phyloP scores from a whole-genome alignment of 2,329 filamentous ascomycete genomes.

The Aspergillus sp. region DNA sequence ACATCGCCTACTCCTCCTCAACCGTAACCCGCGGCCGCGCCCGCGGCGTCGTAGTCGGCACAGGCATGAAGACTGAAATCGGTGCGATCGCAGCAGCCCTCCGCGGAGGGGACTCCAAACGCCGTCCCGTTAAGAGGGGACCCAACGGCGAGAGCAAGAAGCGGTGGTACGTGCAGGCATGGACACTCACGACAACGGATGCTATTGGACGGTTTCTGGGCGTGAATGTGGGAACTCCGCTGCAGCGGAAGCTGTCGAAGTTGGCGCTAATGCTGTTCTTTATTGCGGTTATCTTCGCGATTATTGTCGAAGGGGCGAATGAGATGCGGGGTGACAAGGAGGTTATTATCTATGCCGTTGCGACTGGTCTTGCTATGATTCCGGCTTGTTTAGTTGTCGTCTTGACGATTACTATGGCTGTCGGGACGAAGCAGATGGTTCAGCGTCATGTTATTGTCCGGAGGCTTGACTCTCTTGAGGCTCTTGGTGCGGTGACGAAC shows the following conservation, averaged over 20 bases:
- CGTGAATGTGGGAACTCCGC: slow-evolving; percentile 61
- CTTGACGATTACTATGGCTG: slow-evolving; percentile 61
- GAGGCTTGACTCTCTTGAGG: slow-evolving; percentile 52
- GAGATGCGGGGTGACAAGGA: slow-evolving; percentile 48
- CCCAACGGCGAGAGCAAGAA: slow-evolving; percentile 45
- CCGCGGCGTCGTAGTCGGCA: slow-evolving; percentile 54
- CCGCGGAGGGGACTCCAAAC: slow-evolving; percentile 51
- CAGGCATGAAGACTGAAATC: slow-evolving; percentile 58
- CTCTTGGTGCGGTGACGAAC: slow-evolving; percentile 56
- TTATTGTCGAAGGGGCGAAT: slow-evolving; percentile 63
- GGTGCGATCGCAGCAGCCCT: slow-evolving; percentile 60
- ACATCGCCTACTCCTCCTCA: slow-evolving; percentile 57
- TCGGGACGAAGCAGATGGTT: slow-evolving; percentile 54
- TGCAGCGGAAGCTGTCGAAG: slow-evolving; percentile 62
- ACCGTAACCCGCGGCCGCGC: slow-evolving; percentile 57
- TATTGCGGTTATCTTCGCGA: slow-evolving; percentile 60
- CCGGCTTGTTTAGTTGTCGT: slow-evolving; percentile 59
- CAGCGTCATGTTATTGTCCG: slow-evolving; percentile 52
- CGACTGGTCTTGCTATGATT: slow-evolving; percentile 55
- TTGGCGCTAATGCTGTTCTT: slow-evolving; percentile 61
- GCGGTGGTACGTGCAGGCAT: slow-evolving; percentile 48
- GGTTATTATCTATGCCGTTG: slow-evolving; percentile 60
- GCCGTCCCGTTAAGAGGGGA: slow-evolving; percentile 47
- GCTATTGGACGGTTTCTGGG: slow-evolving; percentile 59
- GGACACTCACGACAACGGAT: slow-evolving; percentile 49